Evolutionary conservation across 768 basidiomycete species (phyloP).

Genomic region (Xanthoconium purpureum): DNA sequence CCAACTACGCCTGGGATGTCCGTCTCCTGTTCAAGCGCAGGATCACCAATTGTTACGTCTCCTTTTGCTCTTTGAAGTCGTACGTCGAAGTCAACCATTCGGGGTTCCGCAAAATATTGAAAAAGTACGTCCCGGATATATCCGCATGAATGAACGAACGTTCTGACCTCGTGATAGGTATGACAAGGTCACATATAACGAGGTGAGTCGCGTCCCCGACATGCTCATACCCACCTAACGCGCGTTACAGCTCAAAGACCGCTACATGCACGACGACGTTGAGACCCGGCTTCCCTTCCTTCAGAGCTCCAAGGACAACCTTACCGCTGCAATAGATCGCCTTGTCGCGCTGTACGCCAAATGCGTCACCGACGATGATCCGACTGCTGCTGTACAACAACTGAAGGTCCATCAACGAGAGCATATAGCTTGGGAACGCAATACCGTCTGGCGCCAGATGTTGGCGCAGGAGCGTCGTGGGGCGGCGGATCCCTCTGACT

Average conservation of each 20-base stretch:
- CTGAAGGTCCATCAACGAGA: slow-evolving; percentile 86
- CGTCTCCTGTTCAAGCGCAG: slow-evolving; percentile 85
- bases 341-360: slow-evolving; percentile 78
- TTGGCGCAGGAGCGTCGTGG: slow-evolving; percentile 78
- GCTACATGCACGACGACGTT: slow-evolving; percentile 70
- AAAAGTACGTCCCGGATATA: slow-evolving; percentile 62
- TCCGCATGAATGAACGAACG: background rate
- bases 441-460: slow-evolving; percentile 98
- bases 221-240: background rate
- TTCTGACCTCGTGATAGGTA: slow-evolving; percentile 52
- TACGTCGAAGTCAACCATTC: slow-evolving; percentile 92
- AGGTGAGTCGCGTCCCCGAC: slow-evolving; percentile 34
- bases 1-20: slow-evolving; percentile 81
- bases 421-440: slow-evolving; percentile 94
- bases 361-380: slow-evolving; percentile 77
- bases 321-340: slow-evolving; percentile 54
- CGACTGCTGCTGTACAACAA: slow-evolving; percentile 67
- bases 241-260: slow-evolving; percentile 60
- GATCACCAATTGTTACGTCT: slow-evolving; percentile 79
- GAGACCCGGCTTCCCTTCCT: slow-evolving; percentile 69
- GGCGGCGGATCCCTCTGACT: slow-evolving; percentile 30
- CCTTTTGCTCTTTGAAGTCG: slow-evolving; percentile 70
- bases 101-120: slow-evolving; percentile 92
- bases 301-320: slow-evolving; percentile 53
- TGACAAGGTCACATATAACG: slow-evolving; percentile 86